These are phyloP conservation scores for Zygosaccharomyces kombuchaensis DNA, from an alignment of 805 yeast genomes.

Conservation along the genomic window DNA sequence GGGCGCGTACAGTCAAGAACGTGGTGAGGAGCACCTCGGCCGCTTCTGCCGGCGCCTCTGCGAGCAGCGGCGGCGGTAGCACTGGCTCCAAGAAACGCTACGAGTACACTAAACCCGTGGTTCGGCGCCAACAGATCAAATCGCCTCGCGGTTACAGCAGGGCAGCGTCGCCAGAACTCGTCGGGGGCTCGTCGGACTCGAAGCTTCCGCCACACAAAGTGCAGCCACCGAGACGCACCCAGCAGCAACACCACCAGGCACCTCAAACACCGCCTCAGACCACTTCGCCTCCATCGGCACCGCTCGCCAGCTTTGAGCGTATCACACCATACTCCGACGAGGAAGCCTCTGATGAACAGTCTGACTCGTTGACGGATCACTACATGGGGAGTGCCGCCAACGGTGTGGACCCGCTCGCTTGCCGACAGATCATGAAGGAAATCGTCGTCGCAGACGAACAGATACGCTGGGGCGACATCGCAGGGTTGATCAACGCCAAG, in stretches of 20 bases:
- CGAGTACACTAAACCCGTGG: constrained; percentile 20
- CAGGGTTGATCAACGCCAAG: constrained; percentile 86
- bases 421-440: constrained; percentile 81
- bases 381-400: constrained; percentile 13
- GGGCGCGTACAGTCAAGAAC: not conserved
- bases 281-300: not conserved
- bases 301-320: not conserved
- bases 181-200: not conserved
- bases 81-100: constrained; percentile 14
- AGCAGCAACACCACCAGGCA: constrained; percentile 5
- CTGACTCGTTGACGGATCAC: not conserved
- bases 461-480: constrained; percentile 94
- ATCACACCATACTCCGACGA: not conserved
- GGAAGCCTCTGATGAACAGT: not conserved
- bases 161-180: constrained; percentile 1
- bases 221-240: not conserved
- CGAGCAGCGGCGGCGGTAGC: not conserved
- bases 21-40: constrained; percentile 2
- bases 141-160: constrained; percentile 11
- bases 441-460: constrained; percentile 89
- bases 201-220: not conserved
- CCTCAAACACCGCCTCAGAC: constrained; percentile 5
- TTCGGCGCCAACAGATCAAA: constrained; percentile 21
- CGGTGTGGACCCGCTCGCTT: constrained; percentile 78
- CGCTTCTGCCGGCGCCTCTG: not conserved